A percentile compares a stretch with the other conserved stretches of the same genome.
Conservation (phyloP, 805 yeast species). For the Priceomyces fermenticarens region DNA sequence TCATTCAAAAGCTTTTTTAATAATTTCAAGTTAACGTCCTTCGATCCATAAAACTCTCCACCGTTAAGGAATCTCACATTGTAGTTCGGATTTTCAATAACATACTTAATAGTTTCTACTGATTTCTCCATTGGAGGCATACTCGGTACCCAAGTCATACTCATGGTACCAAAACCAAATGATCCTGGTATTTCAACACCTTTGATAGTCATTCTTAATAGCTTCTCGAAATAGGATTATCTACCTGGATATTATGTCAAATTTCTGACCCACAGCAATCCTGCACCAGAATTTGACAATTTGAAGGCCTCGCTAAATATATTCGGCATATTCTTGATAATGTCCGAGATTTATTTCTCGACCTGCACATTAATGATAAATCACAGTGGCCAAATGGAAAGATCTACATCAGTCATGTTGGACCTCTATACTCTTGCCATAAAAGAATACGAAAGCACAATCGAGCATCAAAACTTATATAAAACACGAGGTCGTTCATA, state of each 20-base stretch:
- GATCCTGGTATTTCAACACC: slow-evolving; percentile 17
- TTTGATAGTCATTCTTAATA: background rate
- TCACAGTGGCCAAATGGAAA: too few species aligned
- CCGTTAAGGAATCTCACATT: slow-evolving; percentile 60
- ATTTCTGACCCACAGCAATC: background rate
- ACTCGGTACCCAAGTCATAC: slow-evolving; percentile 64
- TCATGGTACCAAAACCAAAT: slow-evolving; percentile 79
- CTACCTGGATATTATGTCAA: background rate
- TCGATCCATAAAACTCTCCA: slow-evolving; percentile 75
- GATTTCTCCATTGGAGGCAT: slow-evolving; percentile 57
- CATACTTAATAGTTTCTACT: slow-evolving; percentile 46
- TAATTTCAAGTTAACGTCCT: slow-evolving; percentile 51
- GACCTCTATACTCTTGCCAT: too few species aligned
- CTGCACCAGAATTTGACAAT: too few species aligned
- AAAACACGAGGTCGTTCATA: too few species aligned
- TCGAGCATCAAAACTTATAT: too few species aligned
- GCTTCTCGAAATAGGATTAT: background rate
- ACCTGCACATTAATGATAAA: too few species aligned
- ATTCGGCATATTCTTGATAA: too few species aligned
- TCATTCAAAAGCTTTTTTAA: slow-evolving; percentile 52
- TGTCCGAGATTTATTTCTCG: too few species aligned
- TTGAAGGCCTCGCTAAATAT: too few species aligned
- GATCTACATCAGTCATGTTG: too few species aligned
- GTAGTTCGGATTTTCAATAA: slow-evolving; percentile 41
- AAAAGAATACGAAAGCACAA: too few species aligned